These are phyloP conservation scores for Elongisporangium anandrum DNA, from an alignment of 352 stramenopile genomes.

Conservation along the genomic window DNA sequence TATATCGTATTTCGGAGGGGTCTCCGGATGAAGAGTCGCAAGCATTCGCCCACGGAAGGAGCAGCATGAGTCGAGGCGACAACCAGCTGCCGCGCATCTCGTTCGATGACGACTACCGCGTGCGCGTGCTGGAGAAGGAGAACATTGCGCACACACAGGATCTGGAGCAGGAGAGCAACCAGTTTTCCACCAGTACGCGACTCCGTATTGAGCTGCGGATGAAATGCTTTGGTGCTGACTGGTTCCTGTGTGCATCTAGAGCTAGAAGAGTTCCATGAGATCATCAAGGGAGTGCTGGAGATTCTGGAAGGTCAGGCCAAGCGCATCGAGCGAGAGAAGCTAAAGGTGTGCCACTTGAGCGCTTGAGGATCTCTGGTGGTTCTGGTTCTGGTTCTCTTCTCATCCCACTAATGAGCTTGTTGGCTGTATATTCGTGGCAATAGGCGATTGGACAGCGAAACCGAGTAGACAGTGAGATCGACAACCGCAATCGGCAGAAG, in stretches of 20 bases:
- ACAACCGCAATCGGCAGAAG: conserved; percentile 81
- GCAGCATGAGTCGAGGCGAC: conserved; percentile 60
- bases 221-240: not conserved
- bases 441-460: conserved; percentile 80
- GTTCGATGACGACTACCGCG: conserved; percentile 79
- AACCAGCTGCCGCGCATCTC: conserved; percentile 69
- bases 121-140: conserved; percentile 78
- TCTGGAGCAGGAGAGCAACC: conserved; percentile 80
- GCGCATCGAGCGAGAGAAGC: conserved; percentile 77
- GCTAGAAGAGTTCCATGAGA: conserved; percentile 80
- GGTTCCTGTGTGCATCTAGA: conserved; percentile 25
- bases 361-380: not conserved
- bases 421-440: conserved; percentile 3
- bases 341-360: conserved; percentile 41
- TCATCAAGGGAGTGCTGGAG: conserved; percentile 72
- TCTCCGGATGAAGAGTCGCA: too few species aligned
- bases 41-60: not conserved
- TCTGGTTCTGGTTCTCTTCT: too few species aligned
- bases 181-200: conserved; percentile 64
- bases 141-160: conserved; percentile 71
- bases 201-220: not conserved
- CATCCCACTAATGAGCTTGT: not conserved
- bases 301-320: conserved; percentile 76
- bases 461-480: conserved; percentile 73
- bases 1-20: too few species aligned